Percentiles rank a stretch among this genome's conserved stretches.
These are phyloP conservation scores for Parastagonospora nodorum DNA, from an alignment of 2,329 filamentous ascomycete species.

Conservation along the genomic window DNA sequence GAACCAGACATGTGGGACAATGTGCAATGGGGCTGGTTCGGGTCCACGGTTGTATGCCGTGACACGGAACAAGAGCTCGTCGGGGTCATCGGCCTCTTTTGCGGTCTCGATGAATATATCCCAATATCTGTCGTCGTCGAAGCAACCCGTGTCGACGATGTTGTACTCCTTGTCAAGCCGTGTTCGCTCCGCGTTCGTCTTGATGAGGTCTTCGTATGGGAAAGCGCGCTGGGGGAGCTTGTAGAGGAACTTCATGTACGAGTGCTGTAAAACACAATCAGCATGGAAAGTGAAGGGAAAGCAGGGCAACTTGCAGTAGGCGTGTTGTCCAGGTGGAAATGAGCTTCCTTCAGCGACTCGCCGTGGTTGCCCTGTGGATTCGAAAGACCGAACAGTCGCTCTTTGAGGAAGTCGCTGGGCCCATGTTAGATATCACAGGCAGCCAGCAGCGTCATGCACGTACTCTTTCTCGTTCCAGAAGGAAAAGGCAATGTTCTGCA, in stretches of 20 bases:
- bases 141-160: slow-evolving; percentile 84
- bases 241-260: slow-evolving; percentile 99
- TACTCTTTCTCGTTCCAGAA: slow-evolving; percentile 99
- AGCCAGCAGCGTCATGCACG: slow-evolving; percentile 31
- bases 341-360: slow-evolving; percentile 94
- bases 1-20: slow-evolving; percentile 95
- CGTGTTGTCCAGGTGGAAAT: slow-evolving; percentile 96
- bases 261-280: slow-evolving; percentile 65
- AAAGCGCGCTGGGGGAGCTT: slow-evolving; percentile 94
- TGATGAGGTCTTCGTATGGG: slow-evolving; percentile 84
- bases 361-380: slow-evolving; percentile 98
- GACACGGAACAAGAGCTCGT: slow-evolving; percentile 90
- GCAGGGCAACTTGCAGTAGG: slow-evolving; percentile 63
- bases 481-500: slow-evolving; percentile 90
- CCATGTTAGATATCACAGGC: slow-evolving; percentile 47
- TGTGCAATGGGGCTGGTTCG: slow-evolving; percentile 87
- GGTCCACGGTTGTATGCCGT: slow-evolving; percentile 96
- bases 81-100: slow-evolving; percentile 89
- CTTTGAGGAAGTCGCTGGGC: slow-evolving; percentile 84
- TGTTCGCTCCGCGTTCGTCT: slow-evolving; percentile 78
- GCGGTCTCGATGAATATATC: slow-evolving; percentile 97
- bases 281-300: slow-evolving; percentile 41
- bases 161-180: slow-evolving; percentile 88
- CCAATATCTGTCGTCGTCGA: slow-evolving; percentile 91
- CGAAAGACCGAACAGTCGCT: slow-evolving; percentile 90